Conservation (phyloP, 140 eudicot genomes). For the Stevia rebaudiana region DNA sequence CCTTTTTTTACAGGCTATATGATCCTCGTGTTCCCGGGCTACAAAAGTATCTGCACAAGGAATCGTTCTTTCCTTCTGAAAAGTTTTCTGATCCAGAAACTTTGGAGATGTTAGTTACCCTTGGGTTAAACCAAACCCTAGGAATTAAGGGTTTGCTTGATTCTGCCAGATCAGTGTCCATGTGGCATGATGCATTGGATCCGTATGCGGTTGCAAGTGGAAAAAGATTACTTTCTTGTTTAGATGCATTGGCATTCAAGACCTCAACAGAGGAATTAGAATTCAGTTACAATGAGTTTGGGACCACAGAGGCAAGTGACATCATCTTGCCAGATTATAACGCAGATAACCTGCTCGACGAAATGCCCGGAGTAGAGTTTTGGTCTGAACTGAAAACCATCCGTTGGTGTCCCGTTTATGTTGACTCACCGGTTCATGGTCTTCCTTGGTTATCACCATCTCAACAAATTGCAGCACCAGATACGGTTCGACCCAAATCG, state of each 20-base stretch:
- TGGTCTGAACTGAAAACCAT: constrained; percentile 76
- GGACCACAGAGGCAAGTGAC: constrained; percentile 20
- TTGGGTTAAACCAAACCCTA: constrained; percentile 70
- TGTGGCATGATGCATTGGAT: constrained; percentile 58
- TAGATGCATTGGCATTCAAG: constrained; percentile 54
- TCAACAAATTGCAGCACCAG: constrained; percentile 66
- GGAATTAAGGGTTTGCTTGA: constrained; percentile 72
- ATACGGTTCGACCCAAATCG: constrained; percentile 68
- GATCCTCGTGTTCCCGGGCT: constrained; percentile 92
- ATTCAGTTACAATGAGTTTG: constrained; percentile 23
- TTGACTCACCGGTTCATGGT: constrained; percentile 65
- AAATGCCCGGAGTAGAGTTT: constrained; percentile 60
- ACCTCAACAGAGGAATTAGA: constrained; percentile 44
- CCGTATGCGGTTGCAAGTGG: constrained; percentile 46
- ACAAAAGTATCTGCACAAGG: constrained; percentile 53
- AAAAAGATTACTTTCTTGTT: constrained; percentile 60
- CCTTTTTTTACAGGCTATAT: constrained; percentile 65
- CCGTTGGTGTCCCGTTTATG: constrained; percentile 85
- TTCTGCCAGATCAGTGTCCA: constrained; percentile 79
- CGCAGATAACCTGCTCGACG: constrained; percentile 40
- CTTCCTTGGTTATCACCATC: constrained; percentile 79
- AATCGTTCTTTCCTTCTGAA: constrained; percentile 73
- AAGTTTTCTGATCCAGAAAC: constrained; percentile 60
- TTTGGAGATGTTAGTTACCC: constrained; percentile 58
- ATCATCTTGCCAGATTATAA: constrained; percentile 18